phyloP scores from a whole-genome alignment of 169 alveolate genomes.

The Hammondia hammondi region DNA sequence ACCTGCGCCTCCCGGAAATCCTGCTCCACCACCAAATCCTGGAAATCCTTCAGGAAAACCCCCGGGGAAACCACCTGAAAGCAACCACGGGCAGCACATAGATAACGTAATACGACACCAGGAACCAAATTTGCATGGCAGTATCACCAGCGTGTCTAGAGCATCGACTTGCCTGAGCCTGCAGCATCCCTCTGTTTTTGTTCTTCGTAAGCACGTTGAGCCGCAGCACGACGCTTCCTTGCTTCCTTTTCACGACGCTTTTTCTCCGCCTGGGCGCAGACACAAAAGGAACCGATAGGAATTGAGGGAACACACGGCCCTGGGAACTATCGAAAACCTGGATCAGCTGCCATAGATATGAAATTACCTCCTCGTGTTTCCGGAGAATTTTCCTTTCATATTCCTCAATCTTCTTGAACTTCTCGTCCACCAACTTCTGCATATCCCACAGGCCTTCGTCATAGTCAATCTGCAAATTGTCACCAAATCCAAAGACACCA shows the following conservation, averaged over 20 bases:
- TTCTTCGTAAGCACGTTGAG: constrained; percentile 75
- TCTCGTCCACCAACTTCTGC: constrained; percentile 81
- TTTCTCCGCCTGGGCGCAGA: constrained; percentile 72
- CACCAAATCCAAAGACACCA: neutral
- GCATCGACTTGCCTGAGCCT: neutral
- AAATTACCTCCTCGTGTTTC: constrained; percentile 60
- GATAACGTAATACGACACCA: neutral
- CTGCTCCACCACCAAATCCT: constrained; percentile 60
- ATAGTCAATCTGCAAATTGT: constrained; percentile 73
- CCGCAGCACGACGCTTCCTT: constrained; percentile 72
- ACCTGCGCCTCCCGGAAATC: constrained; percentile 79
- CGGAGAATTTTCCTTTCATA: constrained; percentile 69
- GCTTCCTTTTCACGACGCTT: constrained; percentile 73
- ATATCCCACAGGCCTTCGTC: constrained; percentile 82
- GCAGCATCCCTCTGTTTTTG: constrained; percentile 72
- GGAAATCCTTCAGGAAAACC: constrained; percentile 68
- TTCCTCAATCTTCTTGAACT: constrained; percentile 78
- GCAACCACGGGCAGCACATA: constrained; percentile 44
- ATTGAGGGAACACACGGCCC: neutral
- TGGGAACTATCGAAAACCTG: neutral
- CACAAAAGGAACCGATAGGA: neutral
- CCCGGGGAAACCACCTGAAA: constrained; percentile 74
- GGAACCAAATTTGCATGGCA: too few relatives aligned
- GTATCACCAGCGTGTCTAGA: too few relatives aligned
- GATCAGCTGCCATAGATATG: neutral